phyloP scores from a whole-genome alignment of 2,329 filamentous ascomycete genomes.

The Blastomyces emzantsi region DNA sequence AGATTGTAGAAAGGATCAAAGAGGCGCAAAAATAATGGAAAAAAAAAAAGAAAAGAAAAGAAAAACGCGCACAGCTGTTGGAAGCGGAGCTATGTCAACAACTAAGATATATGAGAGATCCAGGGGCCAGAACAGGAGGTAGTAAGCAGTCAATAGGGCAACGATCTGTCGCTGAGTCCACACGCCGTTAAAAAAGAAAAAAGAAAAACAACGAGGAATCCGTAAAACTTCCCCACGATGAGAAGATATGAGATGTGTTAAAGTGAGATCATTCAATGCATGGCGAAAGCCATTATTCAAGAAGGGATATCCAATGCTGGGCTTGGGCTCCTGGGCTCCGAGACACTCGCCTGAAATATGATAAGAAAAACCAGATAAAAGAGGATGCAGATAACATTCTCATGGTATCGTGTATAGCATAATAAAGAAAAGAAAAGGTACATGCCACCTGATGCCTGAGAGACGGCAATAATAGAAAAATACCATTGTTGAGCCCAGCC shows the following conservation, averaged over 20 bases:
- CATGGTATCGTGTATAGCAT: not conserved
- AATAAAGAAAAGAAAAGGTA: not conserved
- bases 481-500: not conserved
- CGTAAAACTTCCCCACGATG: not conserved
- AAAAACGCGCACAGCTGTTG: not conserved
- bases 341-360: not conserved
- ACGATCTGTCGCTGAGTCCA: not conserved
- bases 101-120: not conserved
- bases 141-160: not conserved
- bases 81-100: not conserved
- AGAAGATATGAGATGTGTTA: not conserved
- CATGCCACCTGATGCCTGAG: not conserved
- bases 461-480: not conserved
- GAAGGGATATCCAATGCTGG: not conserved
- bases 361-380: not conserved
- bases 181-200: not conserved
- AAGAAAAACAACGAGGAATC: not conserved
- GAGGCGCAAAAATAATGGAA: no score
- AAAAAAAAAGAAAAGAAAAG: no score
- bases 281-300: not conserved
- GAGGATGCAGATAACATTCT: not conserved
- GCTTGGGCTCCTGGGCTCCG: not conserved
- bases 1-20: not conserved
- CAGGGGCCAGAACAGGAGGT: not conserved
- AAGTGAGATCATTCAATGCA: not conserved